phyloP scores from a whole-genome alignment of 192 early-diverging fungal genomes.

The Helicostylum pulchrum region DNA sequence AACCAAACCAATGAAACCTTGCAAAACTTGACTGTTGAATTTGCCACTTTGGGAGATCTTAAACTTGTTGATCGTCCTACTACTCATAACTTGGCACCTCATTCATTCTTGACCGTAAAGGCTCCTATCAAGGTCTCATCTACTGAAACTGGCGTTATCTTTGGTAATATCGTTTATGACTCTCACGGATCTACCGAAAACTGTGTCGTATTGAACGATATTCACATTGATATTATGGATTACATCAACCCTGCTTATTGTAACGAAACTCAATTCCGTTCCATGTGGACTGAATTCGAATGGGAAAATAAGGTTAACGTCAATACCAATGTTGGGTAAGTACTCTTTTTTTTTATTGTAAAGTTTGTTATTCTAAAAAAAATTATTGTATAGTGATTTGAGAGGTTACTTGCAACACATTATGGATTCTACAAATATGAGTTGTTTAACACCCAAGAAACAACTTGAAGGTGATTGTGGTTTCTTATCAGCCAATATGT shows the following conservation, averaged over 20 bases:
- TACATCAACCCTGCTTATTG: slow-evolving; percentile 94
- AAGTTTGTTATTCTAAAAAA: not conserved
- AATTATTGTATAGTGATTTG: slow-evolving; percentile 62
- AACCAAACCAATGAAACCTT: slow-evolving; percentile 95
- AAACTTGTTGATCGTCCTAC: slow-evolving; percentile 94
- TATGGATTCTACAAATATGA: slow-evolving; percentile 96
- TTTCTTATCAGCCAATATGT: slow-evolving; percentile 96
- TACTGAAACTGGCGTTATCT: slow-evolving; percentile 97
- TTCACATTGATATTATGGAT: slow-evolving; percentile 99
- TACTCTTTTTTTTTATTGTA: not conserved
- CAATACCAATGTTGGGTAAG: slow-evolving; percentile 85
- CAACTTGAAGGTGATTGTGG: slow-evolving; percentile 93
- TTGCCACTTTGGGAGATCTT: slow-evolving; percentile 96
- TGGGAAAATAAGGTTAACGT: slow-evolving; percentile 99
- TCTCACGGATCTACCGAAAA: slow-evolving; percentile 89
- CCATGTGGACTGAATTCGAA: slow-evolving; percentile 99
- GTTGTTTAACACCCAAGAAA: slow-evolving; percentile 92
- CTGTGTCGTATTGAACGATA: slow-evolving; percentile 94
- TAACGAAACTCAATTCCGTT: slow-evolving; percentile 91
- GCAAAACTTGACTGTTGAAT: slow-evolving; percentile 96
- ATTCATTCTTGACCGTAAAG: slow-evolving; percentile 92
- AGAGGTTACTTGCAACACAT: slow-evolving; percentile 88
- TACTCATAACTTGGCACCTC: slow-evolving; percentile 84
- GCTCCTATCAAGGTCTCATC: slow-evolving; percentile 98
- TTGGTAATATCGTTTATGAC: slow-evolving; percentile 98